phyloP scores from a whole-genome alignment of 306 rosid genomes.

The Casuarina cunninghamiana region DNA sequence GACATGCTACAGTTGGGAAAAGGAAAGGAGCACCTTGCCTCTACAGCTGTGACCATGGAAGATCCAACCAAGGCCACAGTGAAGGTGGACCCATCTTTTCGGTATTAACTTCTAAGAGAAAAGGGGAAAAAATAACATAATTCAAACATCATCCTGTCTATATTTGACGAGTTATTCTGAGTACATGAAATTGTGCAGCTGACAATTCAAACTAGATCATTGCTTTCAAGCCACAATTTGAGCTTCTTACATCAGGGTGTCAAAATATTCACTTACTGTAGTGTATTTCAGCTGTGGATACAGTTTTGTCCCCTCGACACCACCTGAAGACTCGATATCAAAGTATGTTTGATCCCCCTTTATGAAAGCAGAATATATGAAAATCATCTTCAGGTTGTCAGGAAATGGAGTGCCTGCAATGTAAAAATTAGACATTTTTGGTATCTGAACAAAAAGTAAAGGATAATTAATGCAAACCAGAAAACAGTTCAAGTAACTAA shows the following conservation, averaged over 20 bases:
- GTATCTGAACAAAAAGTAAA: neutral
- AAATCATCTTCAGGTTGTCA: constrained; percentile 47
- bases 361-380: constrained; percentile 76
- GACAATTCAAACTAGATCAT: neutral
- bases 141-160: no score
- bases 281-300: constrained; percentile 62
- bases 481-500: neutral
- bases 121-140: no score
- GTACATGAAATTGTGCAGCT: neutral
- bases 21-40: no score
- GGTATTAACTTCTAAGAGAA: no score
- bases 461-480: neutral
- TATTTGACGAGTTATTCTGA: no score
- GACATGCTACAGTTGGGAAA: no score
- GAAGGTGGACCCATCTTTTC: no score
- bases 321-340: constrained; percentile 49
- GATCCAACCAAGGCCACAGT: no score
- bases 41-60: no score
- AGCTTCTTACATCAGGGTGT: constrained; percentile 43
- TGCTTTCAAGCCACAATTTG: neutral
- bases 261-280: constrained; percentile 61
- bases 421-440: constrained; percentile 13
- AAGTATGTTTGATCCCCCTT: constrained; percentile 87
- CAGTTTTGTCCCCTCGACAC: constrained; percentile 61
- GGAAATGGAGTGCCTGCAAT: constrained; percentile 73